phyloP scores from a whole-genome alignment of 352 stramenopile species.

The Nothophytophthora sp. region DNA sequence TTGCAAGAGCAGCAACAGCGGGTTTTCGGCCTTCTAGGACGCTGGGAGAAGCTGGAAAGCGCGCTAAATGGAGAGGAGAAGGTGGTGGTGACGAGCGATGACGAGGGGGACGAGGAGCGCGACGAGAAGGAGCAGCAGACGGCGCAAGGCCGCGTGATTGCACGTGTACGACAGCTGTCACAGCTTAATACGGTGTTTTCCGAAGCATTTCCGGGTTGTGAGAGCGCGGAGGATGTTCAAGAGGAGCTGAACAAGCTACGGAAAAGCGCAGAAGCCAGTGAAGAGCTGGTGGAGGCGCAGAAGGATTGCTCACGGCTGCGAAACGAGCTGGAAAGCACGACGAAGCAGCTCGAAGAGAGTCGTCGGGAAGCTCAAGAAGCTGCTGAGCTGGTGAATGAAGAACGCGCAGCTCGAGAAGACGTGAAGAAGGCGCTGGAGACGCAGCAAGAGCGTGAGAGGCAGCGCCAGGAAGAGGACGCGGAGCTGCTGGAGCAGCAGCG shows the following conservation, averaged over 20 bases:
- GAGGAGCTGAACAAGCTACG: conserved; percentile 9
- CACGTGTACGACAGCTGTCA: conserved; percentile 13
- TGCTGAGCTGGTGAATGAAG: conserved; percentile 30
- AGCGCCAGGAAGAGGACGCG: conserved; percentile 41
- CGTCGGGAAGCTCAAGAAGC: conserved; percentile 28
- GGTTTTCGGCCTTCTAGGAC: conserved; percentile 39
- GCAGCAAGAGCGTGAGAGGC: conserved; percentile 21
- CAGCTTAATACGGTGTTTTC: conserved; percentile 19
- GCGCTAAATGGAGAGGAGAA: conserved; percentile 1
- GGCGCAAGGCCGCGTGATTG: conserved; percentile 5
- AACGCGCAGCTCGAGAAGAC: conserved; percentile 39
- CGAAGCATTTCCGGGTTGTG: conserved; percentile 14
- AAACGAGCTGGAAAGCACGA: conserved; percentile 17
- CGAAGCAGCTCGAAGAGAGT: conserved; percentile 23
- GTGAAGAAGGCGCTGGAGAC: conserved; percentile 33
- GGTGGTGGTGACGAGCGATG: conserved; percentile 2
- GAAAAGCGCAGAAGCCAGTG: too few species aligned
- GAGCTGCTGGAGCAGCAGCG: conserved; percentile 39
- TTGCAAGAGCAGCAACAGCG: conserved; percentile 55
- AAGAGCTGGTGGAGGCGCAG: conserved; percentile 11
- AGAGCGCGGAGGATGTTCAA: conserved; percentile 14
- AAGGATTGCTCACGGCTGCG: conserved; percentile 20
- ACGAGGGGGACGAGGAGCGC: conserved; percentile 10
- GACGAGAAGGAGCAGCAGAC: conserved; percentile 11
- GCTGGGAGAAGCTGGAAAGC: conserved; percentile 22